These are phyloP conservation scores for Plasmopara muralis DNA, from an alignment of 352 stramenopile genomes.

Conservation along the genomic window DNA sequence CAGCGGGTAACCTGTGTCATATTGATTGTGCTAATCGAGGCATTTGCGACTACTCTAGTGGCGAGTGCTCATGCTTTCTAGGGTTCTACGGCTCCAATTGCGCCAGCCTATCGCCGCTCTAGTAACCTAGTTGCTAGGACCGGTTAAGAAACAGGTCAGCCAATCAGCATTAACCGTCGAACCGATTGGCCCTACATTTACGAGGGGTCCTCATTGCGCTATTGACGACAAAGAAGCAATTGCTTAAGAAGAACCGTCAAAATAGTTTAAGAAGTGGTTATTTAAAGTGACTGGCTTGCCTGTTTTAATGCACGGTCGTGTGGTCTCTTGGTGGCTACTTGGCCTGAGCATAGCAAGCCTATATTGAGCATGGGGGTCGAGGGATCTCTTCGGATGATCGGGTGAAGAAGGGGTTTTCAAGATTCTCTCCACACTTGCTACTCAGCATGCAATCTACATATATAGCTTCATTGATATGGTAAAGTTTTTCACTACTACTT, in stretches of 20 bases:
- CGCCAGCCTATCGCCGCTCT: conserved; percentile 55
- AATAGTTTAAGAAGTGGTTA: too few species aligned
- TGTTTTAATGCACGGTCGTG: conserved; percentile 19
- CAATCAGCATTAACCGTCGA: conserved; percentile 16
- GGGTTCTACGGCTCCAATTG: conserved; percentile 80
- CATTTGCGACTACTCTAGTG: conserved; percentile 62
- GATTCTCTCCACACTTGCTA: conserved; percentile 32
- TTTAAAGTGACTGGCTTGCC: conserved; percentile 13
- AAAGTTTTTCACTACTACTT: too few species aligned
- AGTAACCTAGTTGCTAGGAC: conserved; percentile 6
- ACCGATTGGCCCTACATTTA: conserved; percentile 11
- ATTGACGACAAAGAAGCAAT: background rate
- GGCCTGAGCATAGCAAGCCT: conserved; percentile 22
- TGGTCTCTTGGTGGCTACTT: conserved; percentile 23
- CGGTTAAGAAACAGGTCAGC: conserved; percentile 10
- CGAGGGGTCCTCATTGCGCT: conserved; percentile 6
- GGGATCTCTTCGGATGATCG: conserved; percentile 31
- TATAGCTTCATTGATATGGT: too few species aligned
- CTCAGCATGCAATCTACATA: conserved; percentile 9
- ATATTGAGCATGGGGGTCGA: conserved; percentile 32
- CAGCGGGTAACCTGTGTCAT: conserved; percentile 53
- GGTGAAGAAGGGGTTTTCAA: conserved; percentile 42
- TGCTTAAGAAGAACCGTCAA: too few species aligned
- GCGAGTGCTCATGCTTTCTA: conserved; percentile 58
- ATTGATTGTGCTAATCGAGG: conserved; percentile 76